Evolutionary conservation across 2,329 filamentous ascomycete species (phyloP), one percentile per base, ranked within the genome.

Genomic region (Paramyrothecium sp.): DNA sequence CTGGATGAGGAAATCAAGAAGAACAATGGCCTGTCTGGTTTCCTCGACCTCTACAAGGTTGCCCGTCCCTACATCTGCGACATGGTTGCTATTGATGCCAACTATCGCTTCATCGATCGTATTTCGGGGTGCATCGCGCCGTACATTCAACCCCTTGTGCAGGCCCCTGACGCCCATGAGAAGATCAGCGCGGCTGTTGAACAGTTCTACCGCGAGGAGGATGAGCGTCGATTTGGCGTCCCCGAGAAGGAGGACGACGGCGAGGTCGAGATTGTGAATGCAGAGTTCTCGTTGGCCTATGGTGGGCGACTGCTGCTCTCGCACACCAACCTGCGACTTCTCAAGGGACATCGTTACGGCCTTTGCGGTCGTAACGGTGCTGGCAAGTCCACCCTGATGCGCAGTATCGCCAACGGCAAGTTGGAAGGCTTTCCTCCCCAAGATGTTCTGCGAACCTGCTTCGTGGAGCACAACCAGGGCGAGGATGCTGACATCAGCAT

Each of bases 351-450:
- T 76, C 89, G 95, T 58, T 99, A 99, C 72, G 95, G 95, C 73
- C 90, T 99, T 19, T 97, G 94, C 69, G 95, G 95, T 68, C 90
- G 94, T 67, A 99, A 99, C 73, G 95, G 95, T 79, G 92, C 93
- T 57, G 95, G 95, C 71, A 99, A 99, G 80, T 98, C 95, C n/a
- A 99, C 95, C 1, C 84, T 99, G 58, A 98, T 99, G 95, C 91
- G 92, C 72, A 92, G 90, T 73, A 99, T 99, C 68, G 91, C 95
- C 53, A 89, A 89, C 58, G 94, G 93, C 70, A 99, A 99, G 82
- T 84, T 99, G 3, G 95, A 99, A 75, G 95, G 95, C 10, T 99
- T 99, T 79, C 95, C 95, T 41, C 82, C 92, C 17, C 92, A 95
- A 72, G 92, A 97, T 63, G 89, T 93, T 58, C 87, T 99, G 67